Evolutionary conservation across 305 asterid species (phyloP), one percentile per base, ranked within the genome.

Genomic region (Striga hermonthica): DNA sequence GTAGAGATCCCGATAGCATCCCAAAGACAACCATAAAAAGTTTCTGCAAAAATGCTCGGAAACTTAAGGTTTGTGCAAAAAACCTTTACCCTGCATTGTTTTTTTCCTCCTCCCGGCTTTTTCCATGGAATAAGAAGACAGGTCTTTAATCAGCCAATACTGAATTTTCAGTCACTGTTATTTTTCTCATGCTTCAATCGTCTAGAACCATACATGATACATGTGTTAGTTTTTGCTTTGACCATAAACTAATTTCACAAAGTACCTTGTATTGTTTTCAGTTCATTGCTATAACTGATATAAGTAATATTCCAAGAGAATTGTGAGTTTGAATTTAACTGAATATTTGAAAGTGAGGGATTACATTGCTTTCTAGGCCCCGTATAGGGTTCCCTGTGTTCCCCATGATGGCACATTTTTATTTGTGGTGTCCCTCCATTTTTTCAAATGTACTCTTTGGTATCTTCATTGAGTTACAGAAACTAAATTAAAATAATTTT

Each of bases 1-100:
- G 97, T 74, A 80, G 95, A 77, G 97, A 90, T 81, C 90, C 92
- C 41, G 82, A 78, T 76, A 90, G 92, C 77, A 82, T 93, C 74
- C 74, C 95, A 31, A 93, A 83, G 83, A 3, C 43, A 39, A 39
- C 43, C 43, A 39, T 39, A 39, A 39, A 39, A 39, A 39, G 6
- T 39, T 39, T 39, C 43, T 39, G 6, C 43, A 39, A 39, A 39
- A 39, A 39, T 39, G 43, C 43, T 39, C 43, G 43, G 6, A 39
- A 39, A 39, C 43, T 39, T 39, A 39, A 39, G 43, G 43, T 39
- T 39, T 39, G 43, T 39, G 43, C 43, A 39, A 39, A 39, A 39
- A 39, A 39, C 31, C 31, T 22, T 22, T 22, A 22, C 31, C 31
- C 31, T 22, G 31, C 31, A 22, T 22, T 22, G n/a, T 22, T 22